These are phyloP conservation scores for Volvox africanus DNA, from an alignment of 139 green algal species.

Conservation along the genomic window DNA sequence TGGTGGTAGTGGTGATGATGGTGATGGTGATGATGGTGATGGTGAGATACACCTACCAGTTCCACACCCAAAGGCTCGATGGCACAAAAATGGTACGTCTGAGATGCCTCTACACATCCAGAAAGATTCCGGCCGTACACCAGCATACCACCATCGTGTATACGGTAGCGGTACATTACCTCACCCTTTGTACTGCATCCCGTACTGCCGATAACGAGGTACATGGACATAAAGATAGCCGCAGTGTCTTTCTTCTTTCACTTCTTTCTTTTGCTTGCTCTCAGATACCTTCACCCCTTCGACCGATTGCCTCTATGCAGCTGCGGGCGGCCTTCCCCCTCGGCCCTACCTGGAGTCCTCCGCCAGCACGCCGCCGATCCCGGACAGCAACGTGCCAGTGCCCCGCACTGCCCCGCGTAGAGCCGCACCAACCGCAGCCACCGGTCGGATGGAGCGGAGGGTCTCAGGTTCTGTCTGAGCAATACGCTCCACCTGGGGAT, in stretches of 20 bases:
- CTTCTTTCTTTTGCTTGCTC: neutral
- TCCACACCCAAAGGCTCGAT: no score
- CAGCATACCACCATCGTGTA: neutral
- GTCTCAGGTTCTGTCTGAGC: slow-evolving; percentile 30
- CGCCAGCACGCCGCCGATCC: slow-evolving; percentile 31
- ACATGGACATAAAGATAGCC: neutral
- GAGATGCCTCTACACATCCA: no score
- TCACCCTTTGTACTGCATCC: neutral
- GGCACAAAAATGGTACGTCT: no score
- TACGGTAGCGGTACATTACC: neutral
- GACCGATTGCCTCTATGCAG: neutral
- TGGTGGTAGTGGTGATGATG: no score
- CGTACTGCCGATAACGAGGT: neutral
- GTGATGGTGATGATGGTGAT: no score
- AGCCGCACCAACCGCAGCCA: neutral
- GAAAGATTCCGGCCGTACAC: no score
- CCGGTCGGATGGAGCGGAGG: neutral
- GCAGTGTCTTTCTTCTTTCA: neutral
- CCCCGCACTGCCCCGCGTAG: slow-evolving; percentile 16
- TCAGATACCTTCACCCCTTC: neutral
- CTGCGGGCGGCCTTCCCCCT: neutral
- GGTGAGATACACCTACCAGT: no score
- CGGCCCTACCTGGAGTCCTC: slow-evolving; percentile 8
- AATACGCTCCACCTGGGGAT: slow-evolving; percentile 29
- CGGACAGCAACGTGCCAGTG: slow-evolving; percentile 2